Evolutionary conservation across 2,329 filamentous ascomycete species (phyloP), one percentile per base, ranked within the genome.

Genomic region (Exophiala spinifera): DNA sequence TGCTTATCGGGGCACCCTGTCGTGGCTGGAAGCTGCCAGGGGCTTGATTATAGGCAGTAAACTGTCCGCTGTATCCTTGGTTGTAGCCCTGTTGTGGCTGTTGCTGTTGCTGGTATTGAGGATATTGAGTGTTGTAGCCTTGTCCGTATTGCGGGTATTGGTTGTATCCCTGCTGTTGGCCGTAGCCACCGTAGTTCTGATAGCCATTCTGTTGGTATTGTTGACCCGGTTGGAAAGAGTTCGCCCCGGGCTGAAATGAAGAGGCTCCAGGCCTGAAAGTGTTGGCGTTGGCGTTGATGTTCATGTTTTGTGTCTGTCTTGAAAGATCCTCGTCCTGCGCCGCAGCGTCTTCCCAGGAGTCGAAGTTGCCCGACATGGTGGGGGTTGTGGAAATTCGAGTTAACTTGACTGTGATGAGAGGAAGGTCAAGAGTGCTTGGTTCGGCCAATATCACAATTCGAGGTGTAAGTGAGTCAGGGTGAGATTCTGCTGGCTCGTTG

Each of bases 291-390:
- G 75, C 79, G 64, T 67, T 69, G 53, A 78, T 76, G 70, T 87
- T 88, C 67, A 91, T 70, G 71, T 90, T 89, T 71, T 87, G 83
- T 65, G 88, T 76, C 78, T 91, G 88, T 66, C 85, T 84, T 59
- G 88, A 83, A 72, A 95, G 83, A 70, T 89, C 73, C 62, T 82
- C 87, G 66, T 91, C 87, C 78, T 89, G 86, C 60, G 83, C 85
- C 51, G 86, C 79, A 67, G 86, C 85, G 67, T 91, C 89, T 76
- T 97, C 91, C 89, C 94, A 97, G 60, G 91, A 96, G 73, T 95
- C 91, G 67, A 90, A 88, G 34, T 64, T 64, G 72, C 91, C 85
- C 66, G 91, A 87, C 91, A 96, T 96, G 21, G 2, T 55, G 45
- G 25, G 17, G 10, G 20, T 21, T 25, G 14, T 43, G 25, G 13